These are phyloP conservation scores for Jamesozyma spencerorum DNA, from an alignment of 805 yeast genomes.

Conservation along the genomic window DNA sequence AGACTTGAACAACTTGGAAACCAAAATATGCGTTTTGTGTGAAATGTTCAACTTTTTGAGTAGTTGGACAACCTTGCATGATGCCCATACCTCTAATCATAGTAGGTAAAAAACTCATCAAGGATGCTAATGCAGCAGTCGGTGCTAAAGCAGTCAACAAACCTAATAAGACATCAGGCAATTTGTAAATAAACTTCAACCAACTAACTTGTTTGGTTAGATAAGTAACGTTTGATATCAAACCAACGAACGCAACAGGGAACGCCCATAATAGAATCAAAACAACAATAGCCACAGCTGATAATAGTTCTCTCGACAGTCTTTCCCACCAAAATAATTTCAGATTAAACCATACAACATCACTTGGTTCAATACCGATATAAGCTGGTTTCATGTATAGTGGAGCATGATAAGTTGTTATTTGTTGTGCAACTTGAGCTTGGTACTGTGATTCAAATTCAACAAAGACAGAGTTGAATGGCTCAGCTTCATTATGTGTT, in stretches of 20 bases:
- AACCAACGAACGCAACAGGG: conserved; percentile 73
- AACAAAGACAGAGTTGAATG: conserved; percentile 74
- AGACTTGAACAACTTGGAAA: conserved; percentile 63
- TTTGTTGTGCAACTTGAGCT: conserved; percentile 66
- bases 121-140: conserved; percentile 51
- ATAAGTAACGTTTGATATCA: conserved; percentile 57
- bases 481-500: conserved; percentile 37
- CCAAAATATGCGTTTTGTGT: conserved; percentile 63
- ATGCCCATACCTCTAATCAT: conserved; percentile 56
- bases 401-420: conserved; percentile 56
- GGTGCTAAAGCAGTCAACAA: conserved; percentile 62
- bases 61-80: conserved; percentile 47
- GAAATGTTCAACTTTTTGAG: conserved; percentile 49
- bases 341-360: conserved; percentile 63
- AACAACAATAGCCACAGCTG: conserved; percentile 46
- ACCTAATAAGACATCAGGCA: conserved; percentile 50
- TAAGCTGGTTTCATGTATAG: conserved; percentile 50
- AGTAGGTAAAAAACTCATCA: conserved; percentile 60
- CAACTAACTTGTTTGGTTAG: conserved; percentile 48
- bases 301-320: conserved; percentile 42
- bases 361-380: conserved; percentile 54
- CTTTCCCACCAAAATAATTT: conserved; percentile 77
- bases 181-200: conserved; percentile 45
- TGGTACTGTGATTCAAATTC: conserved; percentile 69
- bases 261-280: conserved; percentile 61